Evolutionary conservation across 257 asterid genomes (phyloP), one percentile per base, ranked within the genome.

Genomic region (Euphrasia confusa): DNA sequence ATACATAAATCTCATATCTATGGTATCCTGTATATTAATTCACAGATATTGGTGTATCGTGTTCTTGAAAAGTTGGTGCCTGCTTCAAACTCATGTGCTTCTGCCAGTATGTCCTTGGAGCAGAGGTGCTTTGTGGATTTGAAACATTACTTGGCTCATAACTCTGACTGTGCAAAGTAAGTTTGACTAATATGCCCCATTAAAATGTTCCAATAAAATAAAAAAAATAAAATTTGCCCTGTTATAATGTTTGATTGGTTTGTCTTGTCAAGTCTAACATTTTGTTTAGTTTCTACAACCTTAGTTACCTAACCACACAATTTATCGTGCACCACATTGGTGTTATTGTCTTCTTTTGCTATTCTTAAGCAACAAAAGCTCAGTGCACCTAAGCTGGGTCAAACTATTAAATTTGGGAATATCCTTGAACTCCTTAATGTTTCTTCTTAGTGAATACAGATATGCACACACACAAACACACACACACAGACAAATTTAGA

Each of bases 81-180:
- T 49, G 71, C 73, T 61, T 64, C 74, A 61, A 67, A 71, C 70
- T 70, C 80, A 37, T 60, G 59, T 71, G 47, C 77, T 55, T 72
- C 73, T 64, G 65, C 69, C 52, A 63, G 73, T 66, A 57, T 78
- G 82, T 73, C 94, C 67, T 70, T 91, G 78, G 96, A 88, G 84
- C 78, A 70, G 72, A 88, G 73, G 79, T 88, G 96, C 80, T 85
- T 91, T 74, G 72, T 68, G 68, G 92, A 84, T 65, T 77, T 91
- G 83, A 79, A 76, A 71, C 61, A 71, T 68, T 88, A 91, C 80
- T 77, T 91, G 82, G 77, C 71, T 32, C 76, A 77, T 60, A 91
- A 88, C 74, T 72, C 94, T 10, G 98, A 91, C 60, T 91, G 98
- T 77, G 85, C 78, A 58, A 82, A 89, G 95, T 87, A 73, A 63